Conservation (phyloP, 2,329 filamentous ascomycete species). For the Rutstroemia sp. region DNA sequence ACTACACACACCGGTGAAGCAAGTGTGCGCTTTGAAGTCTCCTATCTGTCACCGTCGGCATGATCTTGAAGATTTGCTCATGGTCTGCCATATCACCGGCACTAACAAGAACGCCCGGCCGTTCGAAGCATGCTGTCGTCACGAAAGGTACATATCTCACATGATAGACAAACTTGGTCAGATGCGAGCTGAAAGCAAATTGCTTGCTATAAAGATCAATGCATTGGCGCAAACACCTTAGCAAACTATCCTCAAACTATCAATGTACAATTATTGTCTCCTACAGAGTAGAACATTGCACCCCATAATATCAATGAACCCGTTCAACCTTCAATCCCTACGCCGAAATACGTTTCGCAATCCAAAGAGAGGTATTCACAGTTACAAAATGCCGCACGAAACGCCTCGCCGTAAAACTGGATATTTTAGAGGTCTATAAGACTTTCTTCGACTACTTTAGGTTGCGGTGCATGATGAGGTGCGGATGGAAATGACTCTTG, state of each 20-base stretch:
- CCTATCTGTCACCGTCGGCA: no score
- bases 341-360: background rate
- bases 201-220: background rate
- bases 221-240: no score
- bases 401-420: background rate
- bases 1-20: no score
- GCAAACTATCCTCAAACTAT: background rate
- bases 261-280: background rate
- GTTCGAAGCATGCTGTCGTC: no score
- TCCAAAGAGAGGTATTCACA: background rate
- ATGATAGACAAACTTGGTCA: background rate
- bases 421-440: slow-evolving; percentile 68
- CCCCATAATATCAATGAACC: background rate
- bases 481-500: slow-evolving; percentile 60
- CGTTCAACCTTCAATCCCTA: background rate
- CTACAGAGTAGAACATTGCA: background rate
- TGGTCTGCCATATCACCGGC: no score
- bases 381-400: background rate
- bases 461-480: slow-evolving; percentile 50
- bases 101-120: no score
- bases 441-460: slow-evolving; percentile 62
- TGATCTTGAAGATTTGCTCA: no score
- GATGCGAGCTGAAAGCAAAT: background rate
- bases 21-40: no score
- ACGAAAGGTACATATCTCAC: no score